A percentile compares a stretch with the other conserved stretches of the same genome.
These are phyloP conservation scores for Ceratobasidium sp. DNA, from an alignment of 1,284 basidiomycete species.

Conservation along the genomic window DNA sequence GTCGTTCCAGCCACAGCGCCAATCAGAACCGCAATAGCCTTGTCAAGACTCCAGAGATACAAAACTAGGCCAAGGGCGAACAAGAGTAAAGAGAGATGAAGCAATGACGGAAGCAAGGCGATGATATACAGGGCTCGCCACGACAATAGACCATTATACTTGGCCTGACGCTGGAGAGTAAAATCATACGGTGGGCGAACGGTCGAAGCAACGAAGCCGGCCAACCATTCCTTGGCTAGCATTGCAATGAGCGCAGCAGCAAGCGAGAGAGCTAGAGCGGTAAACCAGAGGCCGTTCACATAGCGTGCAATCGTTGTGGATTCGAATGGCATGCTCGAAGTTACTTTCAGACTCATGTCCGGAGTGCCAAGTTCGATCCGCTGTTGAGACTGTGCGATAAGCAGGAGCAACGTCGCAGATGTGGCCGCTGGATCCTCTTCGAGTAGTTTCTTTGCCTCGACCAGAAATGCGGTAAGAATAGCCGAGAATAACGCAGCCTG, in stretches of 20 bases:
- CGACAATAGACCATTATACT: constrained; percentile 12
- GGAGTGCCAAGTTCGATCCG: constrained; percentile 3
- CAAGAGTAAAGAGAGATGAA: constrained; percentile 33
- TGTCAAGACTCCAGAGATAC: constrained; percentile 33
- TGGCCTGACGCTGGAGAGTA: constrained; percentile 20
- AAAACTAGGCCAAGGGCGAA: constrained; percentile 28
- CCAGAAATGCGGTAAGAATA: constrained; percentile 36
- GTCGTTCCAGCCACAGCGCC: background rate
- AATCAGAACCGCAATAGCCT: background rate
- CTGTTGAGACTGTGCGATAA: constrained; percentile 23
- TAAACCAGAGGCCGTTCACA: constrained; percentile 43
- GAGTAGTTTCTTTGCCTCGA: constrained; percentile 33
- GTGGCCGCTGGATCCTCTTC: constrained; percentile 14
- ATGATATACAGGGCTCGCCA: constrained; percentile 30
- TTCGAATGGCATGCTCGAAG: background rate
- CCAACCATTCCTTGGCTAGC: constrained; percentile 45
- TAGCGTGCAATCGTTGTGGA: background rate
- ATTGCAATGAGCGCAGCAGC: constrained; percentile 32
- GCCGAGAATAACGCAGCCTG: constrained; percentile 41
- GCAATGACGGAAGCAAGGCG: constrained; percentile 23
- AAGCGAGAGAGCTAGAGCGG: constrained; percentile 38
- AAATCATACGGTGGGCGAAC: constrained; percentile 8
- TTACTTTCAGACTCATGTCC: background rate
- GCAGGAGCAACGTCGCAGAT: constrained; percentile 14
- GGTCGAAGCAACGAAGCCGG: constrained; percentile 2